Conservation (phyloP, 129 eudicot species). For the Lonicera japonica region DNA sequence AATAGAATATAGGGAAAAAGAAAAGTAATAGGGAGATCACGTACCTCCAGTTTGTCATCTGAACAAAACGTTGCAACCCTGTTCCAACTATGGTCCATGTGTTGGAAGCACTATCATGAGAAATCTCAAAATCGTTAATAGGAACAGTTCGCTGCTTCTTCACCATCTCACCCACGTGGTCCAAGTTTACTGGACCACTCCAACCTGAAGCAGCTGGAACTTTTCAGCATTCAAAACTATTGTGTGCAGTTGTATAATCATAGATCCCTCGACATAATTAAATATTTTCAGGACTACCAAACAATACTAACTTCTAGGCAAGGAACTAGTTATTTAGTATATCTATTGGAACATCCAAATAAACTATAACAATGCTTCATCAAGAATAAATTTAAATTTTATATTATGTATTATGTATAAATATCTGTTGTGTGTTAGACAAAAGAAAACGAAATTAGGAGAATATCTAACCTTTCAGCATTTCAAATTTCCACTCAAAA, state of each 20-base stretch:
- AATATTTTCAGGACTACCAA: not conserved
- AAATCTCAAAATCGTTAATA: slow-evolving; percentile 68
- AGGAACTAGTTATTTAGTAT: not conserved
- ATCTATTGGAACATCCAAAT: too few relatives aligned
- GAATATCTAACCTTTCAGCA: too few relatives aligned
- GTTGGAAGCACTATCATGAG: slow-evolving; percentile 52
- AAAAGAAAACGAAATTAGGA: too few relatives aligned
- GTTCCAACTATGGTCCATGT: slow-evolving; percentile 81
- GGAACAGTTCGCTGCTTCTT: slow-evolving; percentile 68
- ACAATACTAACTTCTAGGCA: not conserved
- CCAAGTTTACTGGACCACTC: slow-evolving; percentile 41
- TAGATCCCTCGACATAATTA: not conserved
- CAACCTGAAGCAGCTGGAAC: slow-evolving; percentile 25
- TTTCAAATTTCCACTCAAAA: too few relatives aligned
- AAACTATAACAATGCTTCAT: too few relatives aligned
- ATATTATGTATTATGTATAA: too few relatives aligned
- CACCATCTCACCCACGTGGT: slow-evolving; percentile 88
- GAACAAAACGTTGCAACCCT: slow-evolving; percentile 88
- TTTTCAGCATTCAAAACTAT: not conserved
- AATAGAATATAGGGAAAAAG: too few relatives aligned
- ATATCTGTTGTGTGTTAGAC: too few relatives aligned
- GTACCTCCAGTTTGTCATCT: slow-evolving; percentile 98
- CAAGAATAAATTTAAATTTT: too few relatives aligned
- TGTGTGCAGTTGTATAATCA: not conserved
- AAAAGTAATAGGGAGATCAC: not conserved